Evolutionary conservation across 805 yeast species (phyloP), one percentile per base, ranked within the genome.

Genomic region (Dipodascopsis tothii): DNA sequence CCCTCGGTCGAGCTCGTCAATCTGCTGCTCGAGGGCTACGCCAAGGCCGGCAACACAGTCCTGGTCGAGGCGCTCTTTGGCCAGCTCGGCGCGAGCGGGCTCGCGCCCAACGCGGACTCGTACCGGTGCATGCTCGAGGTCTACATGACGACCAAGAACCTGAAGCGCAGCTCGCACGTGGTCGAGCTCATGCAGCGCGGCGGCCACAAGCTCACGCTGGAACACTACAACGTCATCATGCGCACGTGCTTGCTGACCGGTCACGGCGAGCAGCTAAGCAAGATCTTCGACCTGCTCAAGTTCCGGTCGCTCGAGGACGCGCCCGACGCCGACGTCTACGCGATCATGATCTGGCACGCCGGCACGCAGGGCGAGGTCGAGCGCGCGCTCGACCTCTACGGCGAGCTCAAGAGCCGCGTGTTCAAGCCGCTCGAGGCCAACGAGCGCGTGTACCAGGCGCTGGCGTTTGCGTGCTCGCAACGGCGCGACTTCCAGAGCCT

Each of bases 241-340:
- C 44, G 43, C 11, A 43, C 35, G 35, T 49, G 53, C 23, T 30
- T 49, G 19, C 42, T 43, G 23, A 37, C 65, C 58, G 45, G 73
- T 74, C 43, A 39, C 43, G 75, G 70, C 48, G 60, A 67, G 16
- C 78, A 81, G 49, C 94, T 95, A 0, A 73, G 74, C 44, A 78
- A 78, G 36, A 67, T 84, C 2, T 92, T 92, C 63, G 86, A 81
- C 52, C 77, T 85, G 49, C 78, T 92, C 87, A 90, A 86, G 59
- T 90, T 84, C 60, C 61, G 81, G 52, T 77, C 92, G 1, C 57
- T 68, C 3, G 66, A 68, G 21, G 77, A 87, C 14, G 72, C 75
- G 39, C 96, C 97, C 0, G 82, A 78, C 38, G 56, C 75, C 0
- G 62, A 65, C 16, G 75, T 87, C 1, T 92, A 87, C 61, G 78